These are phyloP conservation scores for Priceomyces haplophilus DNA, from an alignment of 805 yeast species.

Conservation along the genomic window DNA sequence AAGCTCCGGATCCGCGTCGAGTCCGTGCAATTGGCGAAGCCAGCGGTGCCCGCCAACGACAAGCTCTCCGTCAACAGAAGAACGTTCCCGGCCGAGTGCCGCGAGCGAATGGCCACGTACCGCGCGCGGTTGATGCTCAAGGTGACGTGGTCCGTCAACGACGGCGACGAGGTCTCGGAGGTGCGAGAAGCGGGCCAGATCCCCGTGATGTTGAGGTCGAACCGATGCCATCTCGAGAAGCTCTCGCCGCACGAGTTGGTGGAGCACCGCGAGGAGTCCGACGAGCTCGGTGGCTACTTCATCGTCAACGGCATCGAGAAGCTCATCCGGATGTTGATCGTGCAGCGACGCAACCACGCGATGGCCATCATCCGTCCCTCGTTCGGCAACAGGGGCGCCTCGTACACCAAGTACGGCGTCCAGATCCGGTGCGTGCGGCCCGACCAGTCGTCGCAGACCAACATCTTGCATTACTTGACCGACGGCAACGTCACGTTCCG, in stretches of 20 bases:
- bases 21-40: conserved; percentile 81
- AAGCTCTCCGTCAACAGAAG: conserved; percentile 73
- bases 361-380: conserved; percentile 97
- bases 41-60: conserved; percentile 68
- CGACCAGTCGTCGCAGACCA: conserved; percentile 96
- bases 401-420: conserved; percentile 86
- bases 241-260: conserved; percentile 82
- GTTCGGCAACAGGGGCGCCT: conserved; percentile 88
- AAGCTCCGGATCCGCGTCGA: conserved; percentile 83
- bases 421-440: conserved; percentile 93
- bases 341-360: conserved; percentile 95
- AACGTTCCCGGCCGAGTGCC: conserved; percentile 74
- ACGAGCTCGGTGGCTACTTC: conserved; percentile 96
- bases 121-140: conserved; percentile 75
- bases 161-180: conserved; percentile 76
- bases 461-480: conserved; percentile 90
- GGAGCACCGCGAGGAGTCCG: conserved; percentile 79
- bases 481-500: conserved; percentile 97
- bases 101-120: conserved; percentile 86
- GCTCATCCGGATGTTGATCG: conserved; percentile 93
- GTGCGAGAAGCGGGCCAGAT: conserved; percentile 87
- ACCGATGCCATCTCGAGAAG: conserved; percentile 86
- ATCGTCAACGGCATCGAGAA: conserved; percentile 96
- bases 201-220: conserved; percentile 88
- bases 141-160: conserved; percentile 83